A percentile compares a stretch with the other conserved stretches of the same genome.
phyloP scores from a whole-genome alignment of 2,329 filamentous ascomycete species.

The Gremmenia infestans region DNA sequence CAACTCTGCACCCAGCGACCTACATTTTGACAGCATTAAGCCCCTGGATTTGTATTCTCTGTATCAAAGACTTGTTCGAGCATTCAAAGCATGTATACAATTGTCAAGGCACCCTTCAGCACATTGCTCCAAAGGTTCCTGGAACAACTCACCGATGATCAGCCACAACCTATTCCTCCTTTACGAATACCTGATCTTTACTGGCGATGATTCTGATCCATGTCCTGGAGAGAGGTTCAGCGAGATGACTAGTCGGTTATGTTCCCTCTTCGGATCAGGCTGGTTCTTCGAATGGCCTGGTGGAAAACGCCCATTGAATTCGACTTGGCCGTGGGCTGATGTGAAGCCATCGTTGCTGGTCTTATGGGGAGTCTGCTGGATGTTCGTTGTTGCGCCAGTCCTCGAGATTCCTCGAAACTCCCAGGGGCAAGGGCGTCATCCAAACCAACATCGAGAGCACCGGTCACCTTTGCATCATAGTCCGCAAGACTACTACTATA shows the following conservation, averaged over 20 bases:
- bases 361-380: constrained; percentile 26
- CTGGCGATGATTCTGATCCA: background rate
- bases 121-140: background rate
- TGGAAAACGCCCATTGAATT: constrained; percentile 21
- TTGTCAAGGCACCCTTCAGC: background rate
- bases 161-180: background rate
- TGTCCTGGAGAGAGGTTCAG: background rate
- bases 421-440: background rate
- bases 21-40: background rate
- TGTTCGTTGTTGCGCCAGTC: constrained; percentile 19
- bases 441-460: background rate
- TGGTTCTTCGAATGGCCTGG: constrained; percentile 26
- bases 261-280: constrained; percentile 17
- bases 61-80: background rate
- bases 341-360: constrained; percentile 23
- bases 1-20: background rate
- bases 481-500: constrained; percentile 1
- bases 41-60: background rate
- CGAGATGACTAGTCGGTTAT: constrained; percentile 6
- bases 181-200: background rate
- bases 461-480: background rate
- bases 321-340: constrained; percentile 25
- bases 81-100: background rate
- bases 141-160: background rate
- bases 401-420: background rate